Conservation (phyloP, 140 eudicot genomes). For the Senecio squalidus region DNA sequence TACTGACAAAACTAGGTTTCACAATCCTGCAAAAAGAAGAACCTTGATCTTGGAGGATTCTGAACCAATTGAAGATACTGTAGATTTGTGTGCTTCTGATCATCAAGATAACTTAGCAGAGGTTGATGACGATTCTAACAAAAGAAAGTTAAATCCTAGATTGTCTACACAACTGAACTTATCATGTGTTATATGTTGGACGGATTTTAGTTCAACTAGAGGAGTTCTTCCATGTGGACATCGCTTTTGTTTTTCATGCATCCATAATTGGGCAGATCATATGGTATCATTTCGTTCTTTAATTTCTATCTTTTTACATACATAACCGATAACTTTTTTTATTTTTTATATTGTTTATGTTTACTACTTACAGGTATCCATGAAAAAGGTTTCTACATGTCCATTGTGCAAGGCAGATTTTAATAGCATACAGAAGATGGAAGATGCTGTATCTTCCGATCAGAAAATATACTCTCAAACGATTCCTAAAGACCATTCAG, state of each 20-base stretch:
- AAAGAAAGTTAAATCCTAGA: conserved; percentile 16
- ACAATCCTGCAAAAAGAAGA: conserved; percentile 17
- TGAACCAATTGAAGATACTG: conserved; percentile 36
- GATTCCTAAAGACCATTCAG: conserved; percentile 39
- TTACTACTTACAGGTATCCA: conserved; percentile 43
- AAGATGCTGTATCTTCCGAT: conserved; percentile 54
- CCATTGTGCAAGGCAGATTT: conserved; percentile 87
- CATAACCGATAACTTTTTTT: no score
- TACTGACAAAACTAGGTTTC: no score
- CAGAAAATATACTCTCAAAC: conserved; percentile 92
- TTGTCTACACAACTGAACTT: conserved; percentile 34
- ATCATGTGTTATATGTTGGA: conserved; percentile 94
- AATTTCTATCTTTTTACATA: no score
- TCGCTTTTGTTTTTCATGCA: background rate
- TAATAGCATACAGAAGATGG: conserved; percentile 69
- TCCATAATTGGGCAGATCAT: background rate
- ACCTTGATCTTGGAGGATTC: conserved; percentile 21
- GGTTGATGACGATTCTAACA: conserved; percentile 16
- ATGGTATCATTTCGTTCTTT: no score
- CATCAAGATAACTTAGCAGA: conserved; percentile 15
- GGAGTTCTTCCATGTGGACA: background rate
- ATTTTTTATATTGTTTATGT: no score
- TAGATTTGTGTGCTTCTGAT: conserved; percentile 26
- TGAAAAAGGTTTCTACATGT: conserved; percentile 59
- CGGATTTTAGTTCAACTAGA: conserved; percentile 50